phyloP scores from a whole-genome alignment of 352 stramenopile genomes.

The Pythium volutum region DNA sequence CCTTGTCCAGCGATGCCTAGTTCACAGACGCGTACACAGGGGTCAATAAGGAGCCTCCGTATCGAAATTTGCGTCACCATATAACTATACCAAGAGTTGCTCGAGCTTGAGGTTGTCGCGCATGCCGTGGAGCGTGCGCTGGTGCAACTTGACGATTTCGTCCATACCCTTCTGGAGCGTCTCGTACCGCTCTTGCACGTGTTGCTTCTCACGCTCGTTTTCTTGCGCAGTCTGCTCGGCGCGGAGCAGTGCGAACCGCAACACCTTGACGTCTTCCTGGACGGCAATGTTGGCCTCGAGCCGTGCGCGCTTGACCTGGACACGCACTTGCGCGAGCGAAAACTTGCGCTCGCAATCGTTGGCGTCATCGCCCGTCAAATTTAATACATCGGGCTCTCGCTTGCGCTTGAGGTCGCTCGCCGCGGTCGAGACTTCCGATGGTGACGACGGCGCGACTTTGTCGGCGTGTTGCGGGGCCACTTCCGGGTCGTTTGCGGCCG shows the following conservation, averaged over 20 bases:
- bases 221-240: constrained; percentile 28
- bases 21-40: too few species aligned
- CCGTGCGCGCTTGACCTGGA: constrained; percentile 51
- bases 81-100: constrained; percentile 33
- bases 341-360: constrained; percentile 32
- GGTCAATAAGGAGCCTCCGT: too few species aligned
- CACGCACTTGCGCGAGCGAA: constrained; percentile 46
- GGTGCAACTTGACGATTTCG: constrained; percentile 43
- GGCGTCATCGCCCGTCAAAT: not conserved
- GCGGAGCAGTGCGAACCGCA: constrained; percentile 46
- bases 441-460: not conserved
- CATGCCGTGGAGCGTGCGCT: constrained; percentile 49
- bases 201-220: constrained; percentile 20
- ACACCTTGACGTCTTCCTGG: constrained; percentile 40
- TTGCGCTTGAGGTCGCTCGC: constrained; percentile 13
- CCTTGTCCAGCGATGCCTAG: constrained; percentile 44
- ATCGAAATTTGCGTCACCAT: not conserved
- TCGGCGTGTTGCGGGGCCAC: not conserved
- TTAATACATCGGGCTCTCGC: not conserved
- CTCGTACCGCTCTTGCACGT: constrained; percentile 27
- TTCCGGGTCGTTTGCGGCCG: constrained; percentile 6
- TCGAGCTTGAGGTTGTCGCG: constrained; percentile 43
- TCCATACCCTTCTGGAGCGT: constrained; percentile 38
- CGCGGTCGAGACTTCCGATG: not conserved
- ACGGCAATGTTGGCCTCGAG: constrained; percentile 50